These are phyloP conservation scores for Ophiostoma ulmi DNA, from an alignment of 2,329 filamentous ascomycete species.

Conservation along the genomic window DNA sequence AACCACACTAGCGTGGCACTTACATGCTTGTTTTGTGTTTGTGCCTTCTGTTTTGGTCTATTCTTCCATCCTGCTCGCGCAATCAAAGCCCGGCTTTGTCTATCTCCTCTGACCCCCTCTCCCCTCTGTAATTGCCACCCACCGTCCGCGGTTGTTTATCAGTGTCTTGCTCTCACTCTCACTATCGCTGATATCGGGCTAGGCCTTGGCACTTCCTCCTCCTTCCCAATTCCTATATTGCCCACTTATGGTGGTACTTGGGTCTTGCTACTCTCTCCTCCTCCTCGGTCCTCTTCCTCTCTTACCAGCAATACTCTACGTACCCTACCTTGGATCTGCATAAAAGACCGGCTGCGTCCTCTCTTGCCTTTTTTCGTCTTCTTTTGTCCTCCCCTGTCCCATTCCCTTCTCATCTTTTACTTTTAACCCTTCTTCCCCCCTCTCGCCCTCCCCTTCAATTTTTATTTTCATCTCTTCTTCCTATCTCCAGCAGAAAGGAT, in stretches of 20 bases:
- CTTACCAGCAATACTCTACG: not conserved
- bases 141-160: not conserved
- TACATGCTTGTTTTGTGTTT: constrained; percentile 7
- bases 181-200: not conserved
- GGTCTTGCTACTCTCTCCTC: not conserved
- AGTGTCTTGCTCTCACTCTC: not conserved
- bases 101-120: not conserved
- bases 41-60: not conserved
- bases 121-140: constrained; percentile 5
- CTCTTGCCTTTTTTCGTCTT: constrained; percentile 11
- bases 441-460: not conserved
- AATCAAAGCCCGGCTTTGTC: constrained; percentile 5
- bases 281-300: not conserved
- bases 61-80: not conserved
- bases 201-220: constrained; percentile 10
- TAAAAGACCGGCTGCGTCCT: constrained; percentile 20
- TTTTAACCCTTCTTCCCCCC: not conserved
- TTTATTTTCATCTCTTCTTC: not conserved
- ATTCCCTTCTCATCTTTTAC: not conserved
- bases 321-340: constrained; percentile 20
- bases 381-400: constrained; percentile 1
- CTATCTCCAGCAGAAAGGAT: constrained; percentile 12
- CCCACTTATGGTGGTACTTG: constrained; percentile 14
- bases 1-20: constrained; percentile 15
- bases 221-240: constrained; percentile 16